phyloP scores from a whole-genome alignment of 176 grass and related monocot genomes.

The Oryza australiensis region DNA sequence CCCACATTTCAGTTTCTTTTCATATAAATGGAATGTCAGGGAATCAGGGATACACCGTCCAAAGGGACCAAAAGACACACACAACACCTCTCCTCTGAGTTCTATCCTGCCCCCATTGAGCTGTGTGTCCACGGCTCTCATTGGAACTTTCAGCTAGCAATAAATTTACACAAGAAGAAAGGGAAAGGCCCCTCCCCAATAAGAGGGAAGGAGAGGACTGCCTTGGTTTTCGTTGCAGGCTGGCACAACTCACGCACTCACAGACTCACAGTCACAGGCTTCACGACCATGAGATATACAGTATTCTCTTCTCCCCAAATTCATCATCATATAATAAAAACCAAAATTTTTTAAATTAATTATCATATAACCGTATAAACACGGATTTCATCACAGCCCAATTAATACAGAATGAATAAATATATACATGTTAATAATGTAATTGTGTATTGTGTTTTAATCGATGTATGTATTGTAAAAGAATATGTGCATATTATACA shows the following conservation, averaged over 20 bases:
- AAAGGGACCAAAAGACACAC: background rate
- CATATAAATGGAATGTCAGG: slow-evolving; percentile 19
- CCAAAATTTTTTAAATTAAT: no score
- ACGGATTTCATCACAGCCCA: no score
- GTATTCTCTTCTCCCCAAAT: no score
- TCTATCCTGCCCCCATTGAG: slow-evolving; percentile 24
- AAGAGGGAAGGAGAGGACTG: background rate
- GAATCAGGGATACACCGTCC: background rate
- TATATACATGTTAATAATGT: no score
- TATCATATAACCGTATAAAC: no score
- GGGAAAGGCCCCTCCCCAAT: background rate
- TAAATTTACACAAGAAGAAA: slow-evolving; percentile 35
- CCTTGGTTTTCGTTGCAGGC: background rate
- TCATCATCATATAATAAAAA: no score
- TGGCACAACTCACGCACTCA: background rate
- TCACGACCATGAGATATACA: background rate
- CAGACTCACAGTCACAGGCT: slow-evolving; percentile 18
- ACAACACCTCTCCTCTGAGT: background rate
- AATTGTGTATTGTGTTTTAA: no score
- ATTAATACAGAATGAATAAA: no score
- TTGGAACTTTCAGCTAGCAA: slow-evolving; percentile 47
- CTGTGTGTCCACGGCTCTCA: slow-evolving; percentile 20
- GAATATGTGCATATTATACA: no score
- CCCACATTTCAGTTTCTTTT: background rate
- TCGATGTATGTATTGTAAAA: no score